Evolutionary conservation across 805 yeast genomes (phyloP), one percentile per base, ranked within the genome.

Genomic region (Saccharomycopsis javanensis): DNA sequence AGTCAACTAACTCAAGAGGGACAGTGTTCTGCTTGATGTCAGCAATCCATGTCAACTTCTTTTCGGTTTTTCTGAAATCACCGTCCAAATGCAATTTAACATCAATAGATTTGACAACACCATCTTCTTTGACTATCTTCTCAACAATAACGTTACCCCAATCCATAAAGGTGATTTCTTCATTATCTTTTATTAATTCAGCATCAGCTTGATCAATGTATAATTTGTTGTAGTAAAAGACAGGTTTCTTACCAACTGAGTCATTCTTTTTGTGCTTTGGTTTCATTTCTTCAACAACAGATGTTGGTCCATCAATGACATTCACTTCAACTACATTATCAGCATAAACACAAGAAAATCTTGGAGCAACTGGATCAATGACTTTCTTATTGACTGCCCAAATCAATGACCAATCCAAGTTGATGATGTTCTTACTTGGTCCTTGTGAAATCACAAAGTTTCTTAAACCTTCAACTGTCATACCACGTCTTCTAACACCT

Each of bases 401-500:
- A 67, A 94, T 91, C 63, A 89, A 80, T 63, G 86, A 86, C 99
- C 99, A 94, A 72, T 94, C 99, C 69, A 94, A 78, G 78, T 95
- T 94, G 69, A 94, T 85, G 67, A 94, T 90, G 77, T 94, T 94
- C 76, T 86, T 89, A 51, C 98, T 92, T 45, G 99, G 99, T 67
- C 99, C 99, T 77, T 94, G 98, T 54, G 96, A 80, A 61, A 94
- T 78, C 64, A 94, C 87, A 67, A 94, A 94, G 79, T 88, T 87
- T 73, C 92, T 83, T 71, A 94, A 82, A 64, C 98, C 99, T 76
- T 94, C 97, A 62, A 94, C 95, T 42, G 97, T 83, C 99, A 94
- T 94, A 77, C 99, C 99, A 78, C 99, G 87, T 79, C 99, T 85
- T 78, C 97, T 88, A 55, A 92, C 97, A 77, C 99, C 99, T 73